Base-by-base conservation (phyloP, 2,329 filamentous ascomycete species). In the Calonectria hongkongensis region DNA sequence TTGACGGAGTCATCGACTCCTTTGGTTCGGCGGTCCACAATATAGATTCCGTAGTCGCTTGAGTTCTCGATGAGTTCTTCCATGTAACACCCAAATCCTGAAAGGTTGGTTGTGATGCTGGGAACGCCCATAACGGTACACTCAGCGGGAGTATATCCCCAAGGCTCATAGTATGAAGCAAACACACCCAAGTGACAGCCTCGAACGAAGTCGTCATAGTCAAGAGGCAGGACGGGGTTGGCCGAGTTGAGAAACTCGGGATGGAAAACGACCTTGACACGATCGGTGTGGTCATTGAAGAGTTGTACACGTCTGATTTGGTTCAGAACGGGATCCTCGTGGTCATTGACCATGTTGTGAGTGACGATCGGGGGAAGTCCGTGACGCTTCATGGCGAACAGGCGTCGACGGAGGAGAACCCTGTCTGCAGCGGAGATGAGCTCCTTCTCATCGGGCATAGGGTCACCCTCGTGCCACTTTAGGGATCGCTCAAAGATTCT, bases 71-170 rank as follows among this genome's bases (percentile, higher is more conserved):
- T 98, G 78, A 98, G 87, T 85, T 98, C 97, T 85, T 99, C 97
- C 97, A 99, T 99, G 85, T 99, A 98, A 86, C 97, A 98, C 63
- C 97, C 97, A 81, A 99, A 99, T 25, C 97, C 97, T 8, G 97
- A 98, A 54, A 99, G 88, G 85, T 99, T 99, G 33, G 96, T 98
- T 13, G 97, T 98, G 85, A 99, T 98, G 85, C 95, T 98, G 51
- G 97, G 97, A 48, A 99, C 96, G 79, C 97, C 97, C 97, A 98
- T 98, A 75, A 98, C 97, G 0, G 97, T 98, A 85, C 97, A 99
- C 85, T 98, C 97, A 66, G 97, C 96, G 0, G 96, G 97, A 2
- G 97, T 99, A 86, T 99, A 99, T 56, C 97, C 97, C 97, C 97
- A 99, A 10, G 97, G 97, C 87, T 99, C 97, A 84, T 99, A 99